Percentiles rank a stretch among this genome's conserved stretches.
These are phyloP conservation scores for Lojkania enalia DNA, from an alignment of 2,329 filamentous ascomycete genomes.

Conservation along the genomic window DNA sequence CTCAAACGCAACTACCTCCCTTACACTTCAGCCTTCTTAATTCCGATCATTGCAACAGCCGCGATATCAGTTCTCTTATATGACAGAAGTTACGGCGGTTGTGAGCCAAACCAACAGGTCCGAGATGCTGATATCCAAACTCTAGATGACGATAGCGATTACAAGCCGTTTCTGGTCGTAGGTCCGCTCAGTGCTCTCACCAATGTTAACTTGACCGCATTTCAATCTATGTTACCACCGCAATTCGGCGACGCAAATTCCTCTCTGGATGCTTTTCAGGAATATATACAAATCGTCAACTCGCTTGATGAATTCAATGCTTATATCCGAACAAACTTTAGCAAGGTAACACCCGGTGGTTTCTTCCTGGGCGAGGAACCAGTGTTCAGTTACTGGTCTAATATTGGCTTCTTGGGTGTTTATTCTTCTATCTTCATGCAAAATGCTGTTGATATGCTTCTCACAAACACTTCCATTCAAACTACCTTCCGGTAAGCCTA, in stretches of 20 bases:
- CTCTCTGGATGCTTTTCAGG: slow-evolving; percentile 9
- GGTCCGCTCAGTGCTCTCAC: slow-evolving; percentile 34
- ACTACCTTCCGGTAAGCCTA: slow-evolving; percentile 56
- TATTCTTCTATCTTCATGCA: slow-evolving; percentile 72
- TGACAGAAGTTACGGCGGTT: slow-evolving; percentile 53
- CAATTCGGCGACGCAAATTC: slow-evolving; percentile 16
- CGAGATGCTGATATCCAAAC: slow-evolving; percentile 14
- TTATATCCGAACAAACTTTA: slow-evolving; percentile 64
- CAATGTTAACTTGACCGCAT: slow-evolving; percentile 19
- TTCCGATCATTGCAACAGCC: slow-evolving; percentile 76
- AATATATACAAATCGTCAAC: slow-evolving; percentile 57
- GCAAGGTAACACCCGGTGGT: slow-evolving; percentile 70
- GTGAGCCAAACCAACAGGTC: slow-evolving; percentile 40
- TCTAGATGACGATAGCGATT: slow-evolving; percentile 9
- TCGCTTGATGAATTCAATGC: slow-evolving; percentile 67
- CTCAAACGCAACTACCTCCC: slow-evolving; percentile 75
- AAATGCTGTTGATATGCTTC: slow-evolving; percentile 84
- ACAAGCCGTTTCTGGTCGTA: slow-evolving; percentile 21
- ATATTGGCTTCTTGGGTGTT: slow-evolving; percentile 63
- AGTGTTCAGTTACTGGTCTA: slow-evolving; percentile 70
- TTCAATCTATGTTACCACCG: slow-evolving; percentile 39
- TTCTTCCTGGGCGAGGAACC: slow-evolving; percentile 68
- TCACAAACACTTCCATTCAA: slow-evolving; percentile 68
- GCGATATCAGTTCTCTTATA: slow-evolving; percentile 73
- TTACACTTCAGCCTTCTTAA: slow-evolving; percentile 72